Base-by-base conservation (phyloP, 306 rosid species). In the Parietaria judaica region DNA sequence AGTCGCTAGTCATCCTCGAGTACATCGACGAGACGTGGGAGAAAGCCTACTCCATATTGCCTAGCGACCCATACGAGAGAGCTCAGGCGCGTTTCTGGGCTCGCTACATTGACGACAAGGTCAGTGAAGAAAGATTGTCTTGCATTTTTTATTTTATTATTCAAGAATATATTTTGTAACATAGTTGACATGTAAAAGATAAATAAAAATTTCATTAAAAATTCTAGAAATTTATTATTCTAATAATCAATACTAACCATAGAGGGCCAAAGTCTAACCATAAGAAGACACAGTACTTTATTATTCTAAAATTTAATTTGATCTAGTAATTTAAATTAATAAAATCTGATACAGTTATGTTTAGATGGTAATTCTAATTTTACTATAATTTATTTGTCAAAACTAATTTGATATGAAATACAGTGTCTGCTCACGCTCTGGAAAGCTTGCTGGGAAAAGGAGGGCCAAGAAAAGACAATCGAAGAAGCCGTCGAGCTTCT, bases 11-110 rank as follows among this genome's bases (percentile, higher is more conserved):
- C 15, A 79, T 80, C 69, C 59, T 76, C 16, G 82, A 80, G 51
- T 84, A 84, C 66, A 73, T 80, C 0, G 82, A 84, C 14, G 82
- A 80, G 37, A 76, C 67, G 0, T 80, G 86, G 86, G 45, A 41
- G 1, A 71, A 65, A 36, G 12, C 46, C 10, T 15, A 63, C 31
- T 67, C 84, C 39, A 4, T 86, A 46, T 72, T 86, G 65, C 87
- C 95, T 3, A 2, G 14, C 13, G 60, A 81, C 8, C 84, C 86
- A 16, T 66, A 44, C 13, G 64, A 70, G 7, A 77, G 70, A 72
- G 81, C 96, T 55, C 10, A 23, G 1, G 81, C 88, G 7, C 84
- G 86, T n/a, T 88, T 88, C 47, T 88, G 88, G 95, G 67, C 85
- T 11, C 83, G 59, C 39, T 75, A 84, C 74, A 11, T 84, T 0